These are phyloP conservation scores for Bryopsis sp. DNA, from an alignment of 139 green algal genomes.

Conservation along the genomic window DNA sequence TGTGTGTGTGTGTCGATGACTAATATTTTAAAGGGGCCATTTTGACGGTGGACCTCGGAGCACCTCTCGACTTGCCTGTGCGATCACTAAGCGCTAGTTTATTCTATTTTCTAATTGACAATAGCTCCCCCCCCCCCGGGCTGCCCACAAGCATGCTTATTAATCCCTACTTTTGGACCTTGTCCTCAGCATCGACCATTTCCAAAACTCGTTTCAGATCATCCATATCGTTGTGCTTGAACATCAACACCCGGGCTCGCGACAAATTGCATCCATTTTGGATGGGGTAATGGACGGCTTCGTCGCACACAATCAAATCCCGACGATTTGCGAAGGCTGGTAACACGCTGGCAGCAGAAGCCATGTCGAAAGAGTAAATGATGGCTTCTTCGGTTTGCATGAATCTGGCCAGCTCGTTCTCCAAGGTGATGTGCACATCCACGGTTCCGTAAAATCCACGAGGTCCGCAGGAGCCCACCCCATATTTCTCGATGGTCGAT, in stretches of 20 bases:
- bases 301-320: conserved; percentile 81
- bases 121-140: too few species aligned
- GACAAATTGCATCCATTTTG: conserved; percentile 66
- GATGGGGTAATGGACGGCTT: conserved; percentile 67
- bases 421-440: conserved; percentile 86
- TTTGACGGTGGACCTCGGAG: too few species aligned
- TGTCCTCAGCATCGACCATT: conserved; percentile 41
- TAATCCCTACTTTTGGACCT: conserved; percentile 29
- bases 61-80: too few species aligned
- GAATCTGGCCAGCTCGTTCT: conserved; percentile 66
- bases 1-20: too few species aligned
- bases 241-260: conserved; percentile 61
- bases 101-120: too few species aligned
- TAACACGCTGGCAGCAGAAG: conserved; percentile 80
- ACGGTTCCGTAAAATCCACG: conserved; percentile 99
- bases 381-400: conserved; percentile 77
- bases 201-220: conserved; percentile 73
- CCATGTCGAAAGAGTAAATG: conserved; percentile 91
- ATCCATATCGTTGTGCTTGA: conserved; percentile 90
- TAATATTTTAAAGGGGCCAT: too few species aligned
- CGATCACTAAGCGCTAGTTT: too few species aligned
- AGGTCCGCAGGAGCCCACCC: conserved; percentile 89
- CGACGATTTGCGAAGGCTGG: conserved; percentile 84
- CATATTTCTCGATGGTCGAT: conserved; percentile 80
- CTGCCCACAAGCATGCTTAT: too few species aligned